These are phyloP conservation scores for Hydnomerulius pinastri DNA, from an alignment of 768 basidiomycete genomes.

Conservation along the genomic window DNA sequence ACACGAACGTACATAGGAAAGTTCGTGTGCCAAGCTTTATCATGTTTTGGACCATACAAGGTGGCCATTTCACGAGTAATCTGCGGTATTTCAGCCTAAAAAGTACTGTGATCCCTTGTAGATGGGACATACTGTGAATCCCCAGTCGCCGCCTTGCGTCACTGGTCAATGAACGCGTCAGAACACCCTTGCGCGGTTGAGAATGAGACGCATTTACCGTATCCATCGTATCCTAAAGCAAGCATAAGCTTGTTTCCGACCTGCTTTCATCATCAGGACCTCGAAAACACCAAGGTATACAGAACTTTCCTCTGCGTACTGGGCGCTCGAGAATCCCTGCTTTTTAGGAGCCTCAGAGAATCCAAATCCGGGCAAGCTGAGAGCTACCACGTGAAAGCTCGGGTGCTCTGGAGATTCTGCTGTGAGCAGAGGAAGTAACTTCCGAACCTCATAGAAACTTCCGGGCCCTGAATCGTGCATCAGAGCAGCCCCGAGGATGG, in stretches of 20 bases:
- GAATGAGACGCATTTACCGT: slow-evolving; percentile 1
- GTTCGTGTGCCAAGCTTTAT: slow-evolving; percentile 38
- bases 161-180: slow-evolving; percentile 25
- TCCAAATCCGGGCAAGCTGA: slow-evolving; percentile 61
- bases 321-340: slow-evolving; percentile 48
- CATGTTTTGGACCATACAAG: slow-evolving; percentile 26
- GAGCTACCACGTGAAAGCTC: slow-evolving; percentile 62
- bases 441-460: slow-evolving; percentile 55
- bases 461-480: slow-evolving; percentile 55
- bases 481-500: not conserved
- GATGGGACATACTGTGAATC: slow-evolving; percentile 33
- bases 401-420: slow-evolving; percentile 43
- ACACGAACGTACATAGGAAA: slow-evolving; percentile 24
- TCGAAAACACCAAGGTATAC: not conserved
- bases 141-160: slow-evolving; percentile 53
- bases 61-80: slow-evolving; percentile 26
- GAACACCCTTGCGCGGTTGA: not conserved
- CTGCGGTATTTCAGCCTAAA: slow-evolving; percentile 11
- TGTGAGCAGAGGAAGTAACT: slow-evolving; percentile 56
- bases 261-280: slow-evolving; percentile 25
- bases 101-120: not conserved
- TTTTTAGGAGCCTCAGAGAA: slow-evolving; percentile 60
- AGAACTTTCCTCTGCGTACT: slow-evolving; percentile 54
- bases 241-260: slow-evolving; percentile 52
- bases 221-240: slow-evolving; percentile 16